Evolutionary conservation across 2,329 filamentous ascomycete genomes (phyloP).

Genomic region (Clonostachys rosea): DNA sequence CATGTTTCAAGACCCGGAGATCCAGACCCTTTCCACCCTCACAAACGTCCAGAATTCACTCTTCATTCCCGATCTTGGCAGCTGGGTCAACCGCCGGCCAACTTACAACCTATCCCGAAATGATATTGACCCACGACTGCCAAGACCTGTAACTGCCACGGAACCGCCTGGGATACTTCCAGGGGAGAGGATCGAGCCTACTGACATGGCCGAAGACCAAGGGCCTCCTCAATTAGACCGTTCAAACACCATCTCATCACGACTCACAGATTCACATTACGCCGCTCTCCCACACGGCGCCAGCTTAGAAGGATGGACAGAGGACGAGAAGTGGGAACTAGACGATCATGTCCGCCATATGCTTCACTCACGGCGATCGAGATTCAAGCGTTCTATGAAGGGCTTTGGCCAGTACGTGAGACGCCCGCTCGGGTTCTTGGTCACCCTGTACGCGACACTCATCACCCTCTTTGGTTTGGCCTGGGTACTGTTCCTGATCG

Average conservation of each 20-base stretch:
- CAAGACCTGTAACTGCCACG: not conserved
- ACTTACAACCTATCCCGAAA: constrained; percentile 68
- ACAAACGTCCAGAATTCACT: constrained; percentile 90
- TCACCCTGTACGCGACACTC: constrained; percentile 76
- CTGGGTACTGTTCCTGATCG: constrained; percentile 89
- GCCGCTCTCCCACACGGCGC: constrained; percentile 75
- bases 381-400: constrained; percentile 73
- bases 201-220: not conserved
- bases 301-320: constrained; percentile 68
- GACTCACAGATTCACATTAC: constrained; percentile 66
- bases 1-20: constrained; percentile 65
- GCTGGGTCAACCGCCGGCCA: constrained; percentile 69
- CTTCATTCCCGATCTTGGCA: constrained; percentile 77
- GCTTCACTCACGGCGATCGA: constrained; percentile 75
- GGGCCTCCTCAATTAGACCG: constrained; percentile 21
- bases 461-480: constrained; percentile 82
- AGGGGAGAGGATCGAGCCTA: not conserved
- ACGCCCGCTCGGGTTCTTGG: constrained; percentile 74
- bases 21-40: constrained; percentile 75
- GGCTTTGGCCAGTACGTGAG: constrained; percentile 78
- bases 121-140: constrained; percentile 7
- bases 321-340: constrained; percentile 68
- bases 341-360: constrained; percentile 87
- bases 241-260: constrained; percentile 59
- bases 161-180: not conserved